Evolutionary conservation across 345 rosid genomes (phyloP), one percentile per base, ranked within the genome.

Genomic region (Draba incana): DNA sequence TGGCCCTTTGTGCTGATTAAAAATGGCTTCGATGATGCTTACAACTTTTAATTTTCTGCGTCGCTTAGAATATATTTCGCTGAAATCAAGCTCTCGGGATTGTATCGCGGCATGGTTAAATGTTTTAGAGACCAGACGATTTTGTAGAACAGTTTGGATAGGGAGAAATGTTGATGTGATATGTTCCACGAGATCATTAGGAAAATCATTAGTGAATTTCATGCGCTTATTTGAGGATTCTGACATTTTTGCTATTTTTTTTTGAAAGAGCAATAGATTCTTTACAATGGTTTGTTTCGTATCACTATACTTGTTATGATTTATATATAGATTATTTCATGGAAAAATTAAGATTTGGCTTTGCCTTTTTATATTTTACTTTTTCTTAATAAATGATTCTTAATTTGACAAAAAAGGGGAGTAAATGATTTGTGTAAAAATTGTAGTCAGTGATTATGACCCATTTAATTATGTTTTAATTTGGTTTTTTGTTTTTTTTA

Each of bases 11-110:
- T 72, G 20, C 0, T 47, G 16, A 0, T 49, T 64, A 0, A 72
- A 15, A 9, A 72, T 25, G 0, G 47, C n/a, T 12, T 64, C 20
- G 10, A 64, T 27, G 37, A 64, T 47, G 10, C 12, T 1, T 0
- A 20, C 57, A 12, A 6, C 64, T 0, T 1, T 6, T 15, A 4
- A 3, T 39, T 64, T 27, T 0, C 10, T 55, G 2, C 56, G 57
- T 27, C 69, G 46, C n/a, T 1, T 4, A 7, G 50, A 63, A 13
- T 2, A 38, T 15, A 25, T 25, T 2, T n/a, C 2, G 9, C 57
- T 39, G 27, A 71, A 71, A 38, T 63, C 57, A 2, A 71, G 57
- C 6, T 71, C 16, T 9, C 11, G 37, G 2, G 57, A 71, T n/a
- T 8, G 23, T 8, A 63, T 47, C 6, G 3, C 3, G 0, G 44